A percentile compares a stretch with the other conserved stretches of the same genome.
These are phyloP conservation scores for Acer campestre DNA, from an alignment of 345 rosid genomes.

Conservation along the genomic window DNA sequence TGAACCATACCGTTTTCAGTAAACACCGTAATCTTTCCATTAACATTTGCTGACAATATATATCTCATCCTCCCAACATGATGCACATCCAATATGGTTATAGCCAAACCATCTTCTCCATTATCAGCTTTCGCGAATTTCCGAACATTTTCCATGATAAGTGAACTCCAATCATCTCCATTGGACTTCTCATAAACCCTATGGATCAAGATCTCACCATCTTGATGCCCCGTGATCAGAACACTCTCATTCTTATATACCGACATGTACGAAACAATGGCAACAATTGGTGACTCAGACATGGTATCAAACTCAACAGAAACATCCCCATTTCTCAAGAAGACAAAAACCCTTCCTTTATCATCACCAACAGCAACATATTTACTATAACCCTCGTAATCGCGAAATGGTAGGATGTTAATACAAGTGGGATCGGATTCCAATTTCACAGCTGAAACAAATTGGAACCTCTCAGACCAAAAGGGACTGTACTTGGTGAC, in stretches of 20 bases:
- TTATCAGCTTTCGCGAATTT: conserved; percentile 40
- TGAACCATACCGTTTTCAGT: conserved; percentile 70
- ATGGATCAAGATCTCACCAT: conserved; percentile 68
- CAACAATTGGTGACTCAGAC: conserved; percentile 58
- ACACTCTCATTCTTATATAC: conserved; percentile 76
- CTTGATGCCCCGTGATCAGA: conserved; percentile 73
- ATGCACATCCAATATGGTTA: conserved; percentile 78
- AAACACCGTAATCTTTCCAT: conserved; percentile 66
- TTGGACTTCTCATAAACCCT: conserved; percentile 57
- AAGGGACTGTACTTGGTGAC: conserved; percentile 72
- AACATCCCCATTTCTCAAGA: conserved; percentile 83
- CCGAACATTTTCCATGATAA: conserved; percentile 58
- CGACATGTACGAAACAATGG: conserved; percentile 80
- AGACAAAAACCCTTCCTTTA: conserved; percentile 69
- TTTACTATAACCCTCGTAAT: conserved; percentile 79
- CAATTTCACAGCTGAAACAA: conserved; percentile 81
- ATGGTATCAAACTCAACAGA: conserved; percentile 57
- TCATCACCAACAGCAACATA: conserved; percentile 91
- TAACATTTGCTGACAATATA: conserved; percentile 59
- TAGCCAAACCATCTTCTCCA: conserved; percentile 42
- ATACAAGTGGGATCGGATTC: conserved; percentile 66
- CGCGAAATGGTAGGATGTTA: conserved; percentile 77
- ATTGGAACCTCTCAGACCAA: conserved; percentile 92
- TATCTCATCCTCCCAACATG: conserved; percentile 84
- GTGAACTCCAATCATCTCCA: conserved; percentile 68